Evolutionary conservation across 2,329 filamentous ascomycete genomes (phyloP), one percentile per base, ranked within the genome.

Genomic region (Cercospora sp.): DNA sequence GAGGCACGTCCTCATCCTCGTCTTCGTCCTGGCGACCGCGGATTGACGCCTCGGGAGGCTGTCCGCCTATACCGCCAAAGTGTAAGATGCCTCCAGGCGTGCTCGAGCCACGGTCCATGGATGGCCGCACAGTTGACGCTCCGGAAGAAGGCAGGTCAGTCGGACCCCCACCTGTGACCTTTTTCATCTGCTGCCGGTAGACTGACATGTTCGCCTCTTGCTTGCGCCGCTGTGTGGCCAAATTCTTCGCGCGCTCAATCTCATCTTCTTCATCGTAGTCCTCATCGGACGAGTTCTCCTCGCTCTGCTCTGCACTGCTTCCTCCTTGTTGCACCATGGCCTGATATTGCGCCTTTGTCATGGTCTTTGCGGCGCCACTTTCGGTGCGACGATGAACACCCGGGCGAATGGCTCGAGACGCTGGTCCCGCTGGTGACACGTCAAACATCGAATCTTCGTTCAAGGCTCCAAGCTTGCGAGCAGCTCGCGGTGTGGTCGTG

Each of bases 101-200:
- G 58, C 70, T 76, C n/a, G 79, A 81, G 4, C 87, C 88, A 37
- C 85, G 82, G 18, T 85, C 83, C 69, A 89, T 79, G 61, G 82
- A 81, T 13, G 87, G 85, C n/a, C 88, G 86, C 28, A 84, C 79
- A 10, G 82, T 77, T 8, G 71, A 69, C 45, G 72, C 72, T 1
- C 84, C 76, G 13, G 71, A 68, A 30, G 72, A 73, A 3, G 84
- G 79, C 12, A 80, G 73, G 51, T 82, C 80, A 10, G 84, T 79
- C 4, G 85, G 79, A 24, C 88, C 82, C 73, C 94, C 92, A 59
- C 93, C 93, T 0, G 93, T 96, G 32, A 95, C 91, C 81, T 97
- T 97, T 91, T 94, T 97, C 93, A 97, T 97, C 80, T 95, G 91
- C 79, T 97, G 93, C 67, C 93, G 88, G 79, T 97, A 97, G 1